Conservation (phyloP, 768 basidiomycete species). For the Dentipellis fragilis region DNA sequence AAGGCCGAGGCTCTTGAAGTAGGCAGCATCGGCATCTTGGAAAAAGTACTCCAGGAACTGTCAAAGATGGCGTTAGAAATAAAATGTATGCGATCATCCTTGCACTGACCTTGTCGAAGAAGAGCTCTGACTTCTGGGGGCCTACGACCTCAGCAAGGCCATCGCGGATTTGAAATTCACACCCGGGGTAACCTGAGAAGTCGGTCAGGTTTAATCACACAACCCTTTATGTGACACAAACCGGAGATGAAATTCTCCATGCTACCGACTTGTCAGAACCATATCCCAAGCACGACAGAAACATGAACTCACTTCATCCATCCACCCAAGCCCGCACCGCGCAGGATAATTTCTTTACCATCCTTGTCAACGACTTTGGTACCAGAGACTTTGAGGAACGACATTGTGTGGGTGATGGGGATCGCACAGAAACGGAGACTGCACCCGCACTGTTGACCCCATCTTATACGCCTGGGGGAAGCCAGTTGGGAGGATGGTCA, state of each 20-base stretch:
- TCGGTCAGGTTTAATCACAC: background rate
- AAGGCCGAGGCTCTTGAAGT: constrained; percentile 69
- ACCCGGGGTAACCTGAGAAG: constrained; percentile 59
- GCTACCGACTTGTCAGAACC: constrained; percentile 22
- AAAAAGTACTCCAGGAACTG: constrained; percentile 84
- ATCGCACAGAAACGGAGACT: background rate
- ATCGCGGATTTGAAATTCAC: constrained; percentile 69
- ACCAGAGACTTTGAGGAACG: constrained; percentile 46
- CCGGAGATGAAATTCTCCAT: constrained; percentile 75
- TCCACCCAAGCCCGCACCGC: constrained; percentile 73
- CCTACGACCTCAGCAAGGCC: constrained; percentile 61
- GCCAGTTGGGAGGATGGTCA: background rate
- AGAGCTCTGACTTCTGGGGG: constrained; percentile 56
- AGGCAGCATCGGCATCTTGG: constrained; percentile 59
- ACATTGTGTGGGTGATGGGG: constrained; percentile 26
- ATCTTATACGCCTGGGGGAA: background rate
- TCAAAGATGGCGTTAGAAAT: background rate
- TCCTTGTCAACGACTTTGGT: constrained; percentile 50
- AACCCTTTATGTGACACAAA: constrained; percentile 10
- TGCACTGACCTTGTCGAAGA: constrained; percentile 67
- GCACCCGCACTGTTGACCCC: background rate
- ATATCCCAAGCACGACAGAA: background rate
- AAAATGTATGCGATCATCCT: background rate
- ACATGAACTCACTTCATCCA: constrained; percentile 68
- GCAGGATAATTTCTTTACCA: constrained; percentile 47